These are phyloP conservation scores for Hericium coralloides DNA, from an alignment of 768 basidiomycete genomes.

Conservation along the genomic window DNA sequence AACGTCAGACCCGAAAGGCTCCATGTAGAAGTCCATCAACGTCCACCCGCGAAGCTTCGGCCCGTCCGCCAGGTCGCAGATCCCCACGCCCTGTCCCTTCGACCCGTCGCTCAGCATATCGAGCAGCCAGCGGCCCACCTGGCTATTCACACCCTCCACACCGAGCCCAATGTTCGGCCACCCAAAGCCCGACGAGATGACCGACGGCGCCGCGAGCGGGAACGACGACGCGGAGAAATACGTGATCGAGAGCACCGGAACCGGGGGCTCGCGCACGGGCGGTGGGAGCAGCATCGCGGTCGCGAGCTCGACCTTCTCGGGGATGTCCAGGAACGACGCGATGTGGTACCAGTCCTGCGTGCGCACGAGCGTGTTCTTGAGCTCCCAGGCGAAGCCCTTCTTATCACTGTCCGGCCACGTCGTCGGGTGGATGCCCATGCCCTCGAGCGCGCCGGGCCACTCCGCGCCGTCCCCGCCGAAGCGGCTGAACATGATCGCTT, in stretches of 20 bases:
- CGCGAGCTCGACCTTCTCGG: conserved; percentile 66
- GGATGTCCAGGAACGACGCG: conserved; percentile 69
- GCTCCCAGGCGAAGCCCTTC: conserved; percentile 71
- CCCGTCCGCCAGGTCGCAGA: conserved; percentile 9
- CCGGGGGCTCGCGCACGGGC: conserved; percentile 19
- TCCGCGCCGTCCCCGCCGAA: conserved; percentile 64
- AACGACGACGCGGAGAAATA: conserved; percentile 77
- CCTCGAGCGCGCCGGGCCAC: conserved; percentile 63
- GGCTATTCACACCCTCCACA: conserved; percentile 77
- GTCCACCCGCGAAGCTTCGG: conserved; percentile 65
- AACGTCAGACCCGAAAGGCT: conserved; percentile 43
- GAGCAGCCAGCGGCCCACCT: conserved; percentile 66
- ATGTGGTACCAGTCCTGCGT: conserved; percentile 84
- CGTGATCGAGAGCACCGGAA: conserved; percentile 56
- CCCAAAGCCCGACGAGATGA: conserved; percentile 75
- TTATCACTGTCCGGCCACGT: conserved; percentile 77
- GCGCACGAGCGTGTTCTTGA: conserved; percentile 57
- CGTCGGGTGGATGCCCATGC: conserved; percentile 81
- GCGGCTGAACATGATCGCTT: conserved; percentile 76
- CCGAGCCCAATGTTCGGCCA: conserved; percentile 73
- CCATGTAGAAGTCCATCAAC: conserved; percentile 63
- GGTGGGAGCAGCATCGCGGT: conserved; percentile 43
- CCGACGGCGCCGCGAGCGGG: conserved; percentile 71
- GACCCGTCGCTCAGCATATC: conserved; percentile 30
- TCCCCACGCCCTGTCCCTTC: conserved; percentile 5